A percentile compares a stretch with the other conserved stretches of the same genome.
phyloP scores from a whole-genome alignment of 2,329 filamentous ascomycete genomes.

The Tympanopsis confertula region DNA sequence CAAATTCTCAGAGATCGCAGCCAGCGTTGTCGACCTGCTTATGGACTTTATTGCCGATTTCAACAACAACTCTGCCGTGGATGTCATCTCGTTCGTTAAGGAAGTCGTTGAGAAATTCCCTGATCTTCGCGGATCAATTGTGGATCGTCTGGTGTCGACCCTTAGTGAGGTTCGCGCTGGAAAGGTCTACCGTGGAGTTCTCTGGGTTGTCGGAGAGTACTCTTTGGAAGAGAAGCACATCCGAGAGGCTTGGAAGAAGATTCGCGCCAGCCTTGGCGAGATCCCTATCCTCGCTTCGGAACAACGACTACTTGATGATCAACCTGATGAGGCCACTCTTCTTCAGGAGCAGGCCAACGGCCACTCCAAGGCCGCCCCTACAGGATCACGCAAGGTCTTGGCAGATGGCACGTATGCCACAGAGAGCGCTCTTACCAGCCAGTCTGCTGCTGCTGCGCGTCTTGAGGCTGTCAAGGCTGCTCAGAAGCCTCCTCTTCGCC shows the following conservation, averaged over 20 bases:
- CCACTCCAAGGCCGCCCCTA: conserved; percentile 66
- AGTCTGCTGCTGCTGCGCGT: conserved; percentile 78
- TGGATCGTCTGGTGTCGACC: conserved; percentile 78
- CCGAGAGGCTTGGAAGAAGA: conserved; percentile 90
- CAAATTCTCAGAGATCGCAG: conserved; percentile 95
- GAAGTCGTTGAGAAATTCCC: conserved; percentile 98
- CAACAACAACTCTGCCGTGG: conserved; percentile 90
- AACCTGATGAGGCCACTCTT: conserved; percentile 55
- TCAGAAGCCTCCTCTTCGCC: conserved; percentile 86
- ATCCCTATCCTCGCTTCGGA: conserved; percentile 95
- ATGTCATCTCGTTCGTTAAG: conserved; percentile 97
- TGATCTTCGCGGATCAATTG: conserved; percentile 73
- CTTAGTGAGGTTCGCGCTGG: conserved; percentile 87
- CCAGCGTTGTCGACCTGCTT: conserved; percentile 86
- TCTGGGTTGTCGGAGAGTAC: conserved; percentile 98
- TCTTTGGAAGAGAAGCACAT: conserved; percentile 90
- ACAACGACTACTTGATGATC: conserved; percentile 79
- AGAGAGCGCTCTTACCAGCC: conserved; percentile 87
- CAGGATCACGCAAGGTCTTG: conserved; percentile 79
- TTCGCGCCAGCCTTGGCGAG: conserved; percentile 84
- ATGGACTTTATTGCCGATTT: conserved; percentile 99
- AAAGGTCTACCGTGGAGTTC: conserved; percentile 89
- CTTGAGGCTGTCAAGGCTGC: conserved; percentile 94
- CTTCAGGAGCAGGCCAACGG: conserved; percentile 63
- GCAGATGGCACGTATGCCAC: conserved; percentile 97